Evolutionary conservation across 176 grass and related monocot species (phyloP).

Genomic region (Miscanthus lutarioriparius): DNA sequence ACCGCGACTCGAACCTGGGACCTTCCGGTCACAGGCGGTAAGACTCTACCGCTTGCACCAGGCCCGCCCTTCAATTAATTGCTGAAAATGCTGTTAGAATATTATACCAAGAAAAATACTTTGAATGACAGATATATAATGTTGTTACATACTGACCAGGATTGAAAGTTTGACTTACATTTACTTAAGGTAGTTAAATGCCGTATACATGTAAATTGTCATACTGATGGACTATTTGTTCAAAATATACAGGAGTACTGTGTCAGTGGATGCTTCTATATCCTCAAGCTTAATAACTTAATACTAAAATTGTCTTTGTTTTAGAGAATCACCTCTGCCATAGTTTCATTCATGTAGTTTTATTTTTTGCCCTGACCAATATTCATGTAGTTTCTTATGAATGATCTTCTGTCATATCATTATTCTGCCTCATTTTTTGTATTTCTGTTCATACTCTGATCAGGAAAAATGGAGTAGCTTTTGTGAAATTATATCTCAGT

Average conservation of each 20-base stretch:
- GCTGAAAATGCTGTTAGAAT: constrained; percentile 4
- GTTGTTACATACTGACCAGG: not conserved
- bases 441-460: not conserved
- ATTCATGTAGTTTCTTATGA: not conserved
- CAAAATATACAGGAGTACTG: not conserved
- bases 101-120: constrained; percentile 18
- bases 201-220: not conserved
- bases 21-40: no score
- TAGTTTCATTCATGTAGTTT: constrained; percentile 13
- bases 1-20: no score
- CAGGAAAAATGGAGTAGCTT: not conserved
- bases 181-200: not conserved
- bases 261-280: not conserved
- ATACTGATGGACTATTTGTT: not conserved
- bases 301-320: not conserved
- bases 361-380: not conserved
- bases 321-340: not conserved
- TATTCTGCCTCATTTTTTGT: not conserved
- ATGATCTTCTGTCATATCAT: not conserved
- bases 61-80: no score
- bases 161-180: constrained; percentile 16
- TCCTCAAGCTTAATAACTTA: constrained; percentile 17
- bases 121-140: not conserved
- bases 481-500: not conserved
- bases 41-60: no score